Evolutionary conservation across 208 protist species (phyloP).

Genomic region (Leishmania tropica): DNA sequence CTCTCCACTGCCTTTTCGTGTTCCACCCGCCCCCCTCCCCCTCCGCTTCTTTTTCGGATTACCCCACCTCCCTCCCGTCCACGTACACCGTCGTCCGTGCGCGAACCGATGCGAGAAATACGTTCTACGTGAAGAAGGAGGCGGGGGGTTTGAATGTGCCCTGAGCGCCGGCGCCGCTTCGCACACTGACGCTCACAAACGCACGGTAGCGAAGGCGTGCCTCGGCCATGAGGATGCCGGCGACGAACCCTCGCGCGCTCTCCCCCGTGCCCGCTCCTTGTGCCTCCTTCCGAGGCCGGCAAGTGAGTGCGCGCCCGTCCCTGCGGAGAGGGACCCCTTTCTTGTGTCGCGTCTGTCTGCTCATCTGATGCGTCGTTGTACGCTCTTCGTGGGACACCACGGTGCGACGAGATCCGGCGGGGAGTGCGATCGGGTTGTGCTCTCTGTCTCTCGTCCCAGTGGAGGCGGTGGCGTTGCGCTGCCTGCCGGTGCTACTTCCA

Average conservation of each 20-base stretch:
- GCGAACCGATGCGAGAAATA: neutral
- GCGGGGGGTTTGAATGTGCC: neutral
- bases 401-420: no score
- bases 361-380: neutral
- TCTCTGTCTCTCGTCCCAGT: neutral
- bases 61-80: neutral
- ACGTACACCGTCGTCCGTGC: neutral
- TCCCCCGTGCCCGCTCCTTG: neutral
- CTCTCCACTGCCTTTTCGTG: neutral
- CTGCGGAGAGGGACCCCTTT: neutral
- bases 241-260: no score
- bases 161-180: neutral
- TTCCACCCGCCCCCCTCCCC: neutral
- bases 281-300: neutral
- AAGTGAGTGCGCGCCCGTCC: neutral
- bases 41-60: neutral
- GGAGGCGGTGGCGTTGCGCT: neutral
- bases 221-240: no score
- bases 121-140: neutral
- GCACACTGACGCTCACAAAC: neutral
- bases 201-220: neutral
- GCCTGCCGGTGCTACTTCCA: neutral
- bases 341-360: neutral
- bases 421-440: neutral
- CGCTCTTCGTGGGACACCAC: no score